Base-by-base conservation (phyloP, 768 basidiomycete species). In the Pisolithus sp. region DNA sequence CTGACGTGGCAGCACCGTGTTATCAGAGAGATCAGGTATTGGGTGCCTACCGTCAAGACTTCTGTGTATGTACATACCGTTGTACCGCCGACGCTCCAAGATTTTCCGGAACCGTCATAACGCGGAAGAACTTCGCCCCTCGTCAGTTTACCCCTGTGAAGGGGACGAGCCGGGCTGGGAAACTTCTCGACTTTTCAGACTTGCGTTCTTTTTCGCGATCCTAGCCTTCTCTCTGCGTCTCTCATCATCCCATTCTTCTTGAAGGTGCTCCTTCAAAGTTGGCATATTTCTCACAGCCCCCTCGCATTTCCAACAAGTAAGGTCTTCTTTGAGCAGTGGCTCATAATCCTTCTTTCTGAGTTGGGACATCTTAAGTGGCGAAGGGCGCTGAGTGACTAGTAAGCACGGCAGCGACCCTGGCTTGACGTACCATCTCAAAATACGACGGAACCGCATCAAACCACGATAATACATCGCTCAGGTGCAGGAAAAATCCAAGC, bases 391-490 rank as follows among this genome's bases (percentile, higher is more conserved):
- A 44, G 37, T 23, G 37, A 41, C 36, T 39, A 43, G 36, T 38
- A 43, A 15, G 15, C 13, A 38, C 4, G 13, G 18, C 21, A 37
- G 17, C 26, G 5, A 21, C 26, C 12, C 7, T 7, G 2, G 37
- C 18, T 50, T 28, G 50, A 71, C 79, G 51, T 57, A 85, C 83
- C 36, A 67, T 68, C 17, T 67, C 60, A 59, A 73, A 84, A 61
- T 75, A 83, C 0, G 78, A 76, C 1, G 77, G 72, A 17, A 77
- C 79, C 13, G 79, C 79, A 26, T 86, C 86, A 53, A 89, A 85
- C 91, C 91, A 93, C 2, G 78, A 75, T 41, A 89, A 70, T n/a
- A 95, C 85, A 9, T 90, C 82, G 47, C 82, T 75, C 17, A 93
- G 68, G 54, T 83, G 78, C 3, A 94, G 61, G 69, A 95, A 94